phyloP scores from a whole-genome alignment of 106 monocot species.

The Dendrobium officinale region DNA sequence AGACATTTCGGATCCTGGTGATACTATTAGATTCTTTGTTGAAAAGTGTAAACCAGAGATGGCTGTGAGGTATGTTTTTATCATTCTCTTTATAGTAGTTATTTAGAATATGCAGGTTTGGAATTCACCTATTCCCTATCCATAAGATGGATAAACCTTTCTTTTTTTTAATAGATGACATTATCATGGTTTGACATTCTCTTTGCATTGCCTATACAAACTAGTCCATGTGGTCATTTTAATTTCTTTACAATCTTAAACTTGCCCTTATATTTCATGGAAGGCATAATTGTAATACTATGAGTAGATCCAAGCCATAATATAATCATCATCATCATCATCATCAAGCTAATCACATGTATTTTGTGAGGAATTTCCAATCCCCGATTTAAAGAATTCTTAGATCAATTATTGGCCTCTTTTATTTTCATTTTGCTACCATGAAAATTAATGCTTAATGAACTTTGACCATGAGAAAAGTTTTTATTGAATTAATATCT shows the following conservation, averaged over 20 bases:
- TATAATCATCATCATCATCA: not conserved
- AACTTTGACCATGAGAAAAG: not conserved
- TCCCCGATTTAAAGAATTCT: not conserved
- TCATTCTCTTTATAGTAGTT: not conserved
- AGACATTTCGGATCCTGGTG: conserved; percentile 50
- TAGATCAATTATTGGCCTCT: not conserved
- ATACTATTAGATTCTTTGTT: conserved; percentile 59
- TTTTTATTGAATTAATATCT: not conserved
- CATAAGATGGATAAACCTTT: not conserved
- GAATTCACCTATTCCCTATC: not conserved
- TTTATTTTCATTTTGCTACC: not conserved
- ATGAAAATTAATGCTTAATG: not conserved
- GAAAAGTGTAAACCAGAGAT: conserved; percentile 47
- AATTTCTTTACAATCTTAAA: not conserved
- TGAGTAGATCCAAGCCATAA: not conserved
- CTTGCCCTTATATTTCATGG: not conserved
- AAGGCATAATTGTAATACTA: not conserved
- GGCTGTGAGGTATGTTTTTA: conserved; percentile 57
- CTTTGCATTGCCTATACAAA: not conserved
- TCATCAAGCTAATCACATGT: not conserved
- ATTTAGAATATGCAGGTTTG: not conserved
- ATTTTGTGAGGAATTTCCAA: not conserved
- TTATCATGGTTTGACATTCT: not conserved
- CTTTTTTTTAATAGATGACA: not conserved
- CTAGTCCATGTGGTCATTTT: not conserved